These are phyloP conservation scores for Myxozyma neotropica DNA, from an alignment of 805 yeast species.

Conservation along the genomic window DNA sequence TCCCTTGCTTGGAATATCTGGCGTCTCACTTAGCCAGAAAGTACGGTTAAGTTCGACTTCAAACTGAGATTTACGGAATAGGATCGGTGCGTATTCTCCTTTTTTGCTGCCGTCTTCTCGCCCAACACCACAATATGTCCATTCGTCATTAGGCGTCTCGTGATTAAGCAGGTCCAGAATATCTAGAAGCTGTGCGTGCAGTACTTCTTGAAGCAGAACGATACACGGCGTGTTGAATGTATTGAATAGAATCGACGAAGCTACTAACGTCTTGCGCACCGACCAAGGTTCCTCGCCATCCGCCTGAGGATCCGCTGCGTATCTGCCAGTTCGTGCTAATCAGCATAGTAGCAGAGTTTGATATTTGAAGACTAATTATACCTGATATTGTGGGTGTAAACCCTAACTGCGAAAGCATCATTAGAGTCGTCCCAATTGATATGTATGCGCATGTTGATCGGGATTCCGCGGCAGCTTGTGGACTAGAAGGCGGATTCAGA, in stretches of 20 bases:
- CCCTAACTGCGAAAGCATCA: slow-evolving; percentile 13
- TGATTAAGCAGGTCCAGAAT: slow-evolving; percentile 42
- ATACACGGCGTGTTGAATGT: slow-evolving; percentile 44
- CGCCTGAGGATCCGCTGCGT: slow-evolving; percentile 32
- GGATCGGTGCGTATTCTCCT: slow-evolving; percentile 58
- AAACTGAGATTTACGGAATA: slow-evolving; percentile 48
- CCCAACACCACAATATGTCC: slow-evolving; percentile 55
- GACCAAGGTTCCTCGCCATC: slow-evolving; percentile 52
- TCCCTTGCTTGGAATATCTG: slow-evolving; percentile 54
- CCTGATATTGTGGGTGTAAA: slow-evolving; percentile 31
- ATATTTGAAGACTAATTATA: background rate
- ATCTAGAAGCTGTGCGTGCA: slow-evolving; percentile 52
- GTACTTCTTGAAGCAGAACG: slow-evolving; percentile 54
- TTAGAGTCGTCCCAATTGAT: slow-evolving; percentile 24
- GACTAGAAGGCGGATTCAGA: no score
- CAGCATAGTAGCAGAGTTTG: background rate
- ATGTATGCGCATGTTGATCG: slow-evolving; percentile 8
- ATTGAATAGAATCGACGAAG: slow-evolving; percentile 47
- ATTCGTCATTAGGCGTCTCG: slow-evolving; percentile 38
- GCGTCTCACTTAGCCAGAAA: slow-evolving; percentile 59
- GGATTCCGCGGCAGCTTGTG: no score
- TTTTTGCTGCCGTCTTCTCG: slow-evolving; percentile 54
- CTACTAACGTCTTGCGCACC: slow-evolving; percentile 46
- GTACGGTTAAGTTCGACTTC: slow-evolving; percentile 48
- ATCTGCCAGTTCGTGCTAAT: slow-evolving; percentile 21